Conservation (phyloP, 73 alveolate species). For the Blepharisma stoltei region DNA sequence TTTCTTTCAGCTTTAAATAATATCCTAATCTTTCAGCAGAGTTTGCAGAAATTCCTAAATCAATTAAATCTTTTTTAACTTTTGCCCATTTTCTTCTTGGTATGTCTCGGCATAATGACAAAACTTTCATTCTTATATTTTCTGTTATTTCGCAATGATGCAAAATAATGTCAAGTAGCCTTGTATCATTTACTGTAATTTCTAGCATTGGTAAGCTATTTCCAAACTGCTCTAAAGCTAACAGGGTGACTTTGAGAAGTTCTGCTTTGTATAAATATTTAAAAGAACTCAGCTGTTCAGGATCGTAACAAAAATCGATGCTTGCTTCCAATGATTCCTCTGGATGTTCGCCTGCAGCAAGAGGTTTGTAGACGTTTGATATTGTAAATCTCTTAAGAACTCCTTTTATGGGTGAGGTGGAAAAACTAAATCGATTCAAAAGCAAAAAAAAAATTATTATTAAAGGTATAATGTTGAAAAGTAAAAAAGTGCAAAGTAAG, state of each 20-base stretch:
- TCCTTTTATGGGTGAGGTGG: too few relatives aligned
- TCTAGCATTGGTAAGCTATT: background rate
- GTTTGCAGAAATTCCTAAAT: background rate
- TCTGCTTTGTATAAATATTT: slow-evolving; percentile 22
- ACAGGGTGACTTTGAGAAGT: background rate
- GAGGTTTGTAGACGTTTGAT: background rate
- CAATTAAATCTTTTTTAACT: background rate
- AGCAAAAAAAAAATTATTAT: too few relatives aligned
- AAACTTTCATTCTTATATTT: background rate
- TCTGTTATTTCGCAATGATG: slow-evolving; percentile 16
- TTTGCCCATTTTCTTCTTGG: background rate
- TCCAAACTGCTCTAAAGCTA: background rate
- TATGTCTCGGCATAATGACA: background rate
- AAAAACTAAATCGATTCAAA: too few relatives aligned
- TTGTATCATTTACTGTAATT: slow-evolving; percentile 16
- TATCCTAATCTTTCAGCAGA: background rate
- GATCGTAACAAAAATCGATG: background rate
- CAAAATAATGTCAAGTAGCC: background rate
- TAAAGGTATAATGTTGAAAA: too few relatives aligned
- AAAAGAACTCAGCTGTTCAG: background rate
- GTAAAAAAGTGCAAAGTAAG: too few relatives aligned
- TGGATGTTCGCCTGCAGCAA: slow-evolving; percentile 19
- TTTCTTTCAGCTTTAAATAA: background rate
- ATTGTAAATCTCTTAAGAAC: slow-evolving; percentile 23
- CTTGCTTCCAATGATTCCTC: background rate